Evolutionary conservation across 2,329 filamentous ascomycete species (phyloP).

Genomic region (Cladosporium austrohemisphaericum): DNA sequence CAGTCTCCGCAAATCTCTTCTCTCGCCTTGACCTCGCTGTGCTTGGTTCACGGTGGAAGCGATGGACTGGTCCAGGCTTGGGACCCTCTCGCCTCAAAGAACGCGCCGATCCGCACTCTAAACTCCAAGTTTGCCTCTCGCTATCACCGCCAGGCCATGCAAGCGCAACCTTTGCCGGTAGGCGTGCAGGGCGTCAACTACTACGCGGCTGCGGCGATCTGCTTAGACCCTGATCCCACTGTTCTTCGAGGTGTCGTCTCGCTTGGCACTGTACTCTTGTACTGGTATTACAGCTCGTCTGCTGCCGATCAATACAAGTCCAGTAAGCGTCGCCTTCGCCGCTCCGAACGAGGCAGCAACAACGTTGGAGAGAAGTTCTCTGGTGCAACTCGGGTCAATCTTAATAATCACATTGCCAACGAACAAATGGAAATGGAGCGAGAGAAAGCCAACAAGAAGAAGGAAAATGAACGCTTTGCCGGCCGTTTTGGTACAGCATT

Average conservation of each 20-base stretch:
- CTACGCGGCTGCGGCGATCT: slow-evolving; percentile 77
- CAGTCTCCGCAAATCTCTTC: slow-evolving; percentile 85
- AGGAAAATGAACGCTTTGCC: slow-evolving; percentile 67
- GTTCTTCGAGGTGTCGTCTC: slow-evolving; percentile 81
- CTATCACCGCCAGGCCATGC: slow-evolving; percentile 69
- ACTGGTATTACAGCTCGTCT: slow-evolving; percentile 90
- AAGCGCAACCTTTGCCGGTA: slow-evolving; percentile 63
- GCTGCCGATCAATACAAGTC: slow-evolving; percentile 68
- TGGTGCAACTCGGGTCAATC: slow-evolving; percentile 62
- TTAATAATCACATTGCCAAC: slow-evolving; percentile 80
- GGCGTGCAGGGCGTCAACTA: slow-evolving; percentile 67
- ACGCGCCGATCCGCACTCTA: slow-evolving; percentile 76
- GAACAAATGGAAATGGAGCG: slow-evolving; percentile 75
- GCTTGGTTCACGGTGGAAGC: slow-evolving; percentile 87
- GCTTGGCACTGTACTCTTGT: slow-evolving; percentile 80
- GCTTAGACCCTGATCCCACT: slow-evolving; percentile 82
- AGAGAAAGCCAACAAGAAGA: slow-evolving; percentile 64
- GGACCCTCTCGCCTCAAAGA: slow-evolving; percentile 84
- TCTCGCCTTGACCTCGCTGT: slow-evolving; percentile 77
- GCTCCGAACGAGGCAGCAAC: slow-evolving; percentile 63
- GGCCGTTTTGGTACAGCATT: slow-evolving; percentile 82
- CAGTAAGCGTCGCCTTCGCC: slow-evolving; percentile 73
- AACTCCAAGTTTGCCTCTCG: slow-evolving; percentile 80
- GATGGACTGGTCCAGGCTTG: slow-evolving; percentile 94
- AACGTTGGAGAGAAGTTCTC: slow-evolving; percentile 55